Evolutionary conservation across 140 eudicot species (phyloP), one percentile per base, ranked within the genome.

Genomic region (Stevia rebaudiana): DNA sequence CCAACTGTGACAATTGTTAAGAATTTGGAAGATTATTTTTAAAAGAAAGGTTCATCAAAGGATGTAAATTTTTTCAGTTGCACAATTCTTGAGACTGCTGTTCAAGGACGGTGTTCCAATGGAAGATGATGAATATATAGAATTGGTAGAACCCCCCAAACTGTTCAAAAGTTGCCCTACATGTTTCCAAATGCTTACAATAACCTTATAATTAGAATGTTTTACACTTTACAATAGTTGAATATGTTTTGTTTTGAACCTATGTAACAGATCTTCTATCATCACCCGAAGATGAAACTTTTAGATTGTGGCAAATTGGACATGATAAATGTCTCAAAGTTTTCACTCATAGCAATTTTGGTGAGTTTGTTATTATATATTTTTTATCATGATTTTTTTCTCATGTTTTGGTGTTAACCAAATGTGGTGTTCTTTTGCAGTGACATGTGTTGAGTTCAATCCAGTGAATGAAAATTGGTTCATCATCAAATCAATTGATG

Each of bases 31-130:
- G 86, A 83, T 25, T 80, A 81, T 70, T 64, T 88, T 77, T 77
- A 88, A 76, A 78, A 68, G 69, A 85, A 78, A 58, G 94, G 98
- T 23, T 53, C 74, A 48, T 84, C 95, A 1, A 85, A 88, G 69
- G 95, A 94, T 61, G 52, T 85, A 67, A 79, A 55, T 72, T 82
- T 92, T 35, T 96, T 96, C 41, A 92, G 87, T 82, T 92, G 98
- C 88, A 85, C 70, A 36, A 71, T 92, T 71, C 98, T 92, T 7
- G 98, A 92, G 56, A 81, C 98, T 56, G 98, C 98, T 15, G 98
- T 96, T 55, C 89, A 92, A 42, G 96, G 98, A 30, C n/a, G n/a
- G n/a, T n/a, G 86, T 80, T 28, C 75, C 72, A 65, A 73, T 73
- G 76, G 96, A 83, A 30, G 96, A 88, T 0, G 94, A 79, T 48